Base-by-base conservation (phyloP, 371 early-diverging fungal species). In the Apophysomyces variabilis region DNA sequence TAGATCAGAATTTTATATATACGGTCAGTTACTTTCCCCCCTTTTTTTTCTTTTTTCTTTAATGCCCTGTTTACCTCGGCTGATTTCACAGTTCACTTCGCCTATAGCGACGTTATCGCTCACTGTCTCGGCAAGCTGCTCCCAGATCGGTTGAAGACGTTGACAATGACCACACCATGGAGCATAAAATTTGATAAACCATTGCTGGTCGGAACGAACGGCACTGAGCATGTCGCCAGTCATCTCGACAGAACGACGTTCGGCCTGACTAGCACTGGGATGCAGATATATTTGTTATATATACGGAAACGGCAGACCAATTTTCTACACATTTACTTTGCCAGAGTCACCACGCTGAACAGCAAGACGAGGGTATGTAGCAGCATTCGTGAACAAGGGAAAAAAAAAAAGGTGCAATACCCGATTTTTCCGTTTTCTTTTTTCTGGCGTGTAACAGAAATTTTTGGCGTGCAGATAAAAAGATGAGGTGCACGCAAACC, bases 101-200 rank as follows among this genome's bases (percentile, higher is more conserved):
- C 85, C 95, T 21, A 96, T 76, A 66, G 91, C 91, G 57, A 92
- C 82, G 5, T 56, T 67, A 35, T 43, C 18, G 1, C 56, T 26
- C 62, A 91, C 61, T 12, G 64, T 66, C 32, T 69, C 72, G 21
- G 90, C 93, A 47, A 95, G 69, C 21, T 86, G 73, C n/a, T 82
- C 85, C 87, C 92, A 95, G 18, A 79, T 74, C 7, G 95, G 95
- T 5, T 89, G 90, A 66, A 96, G 82, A 0, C 82, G 70, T 32
- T 63, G 50, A 85, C 97, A 96, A 77, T 95, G 95, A 7, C 87
- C 85, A 73, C 95, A 95, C 95, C 95, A 95, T 12, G 95, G 94
- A 16, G 95, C 93, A 70, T 86, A 91, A 72, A 90, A 92, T 72
- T 91, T 89, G 61, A 95, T 68, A 68, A 95, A 89, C 91, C 88